Evolutionary conservation across 164 flowering plant genomes (phyloP).

Genomic region (Umbellularia californica): DNA sequence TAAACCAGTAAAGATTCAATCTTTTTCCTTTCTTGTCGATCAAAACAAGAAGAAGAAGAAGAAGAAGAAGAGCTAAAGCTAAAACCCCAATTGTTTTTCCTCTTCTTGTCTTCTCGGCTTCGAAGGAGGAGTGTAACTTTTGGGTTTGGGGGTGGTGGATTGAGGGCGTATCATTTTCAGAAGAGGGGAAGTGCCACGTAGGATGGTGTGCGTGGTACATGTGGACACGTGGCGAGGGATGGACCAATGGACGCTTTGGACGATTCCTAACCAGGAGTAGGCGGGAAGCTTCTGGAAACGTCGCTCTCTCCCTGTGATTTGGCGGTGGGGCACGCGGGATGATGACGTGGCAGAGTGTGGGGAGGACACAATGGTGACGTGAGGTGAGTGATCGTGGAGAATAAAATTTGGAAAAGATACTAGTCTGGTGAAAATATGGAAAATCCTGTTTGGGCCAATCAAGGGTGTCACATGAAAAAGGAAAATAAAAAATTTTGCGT

Average conservation of each 20-base stretch:
- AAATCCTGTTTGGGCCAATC: too few relatives aligned
- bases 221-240: slow-evolving; percentile 40
- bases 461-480: too few relatives aligned
- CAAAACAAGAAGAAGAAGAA: too few relatives aligned
- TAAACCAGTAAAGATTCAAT: too few relatives aligned
- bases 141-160: not conserved
- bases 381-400: too few relatives aligned
- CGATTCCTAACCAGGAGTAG: slow-evolving; percentile 53
- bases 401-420: too few relatives aligned
- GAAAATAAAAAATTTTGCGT: too few relatives aligned
- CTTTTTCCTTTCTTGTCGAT: not conserved
- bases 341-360: not conserved
- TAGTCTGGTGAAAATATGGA: too few relatives aligned
- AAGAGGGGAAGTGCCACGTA: slow-evolving; percentile 51
- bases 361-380: not conserved
- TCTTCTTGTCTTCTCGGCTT: not conserved
- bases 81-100: not conserved
- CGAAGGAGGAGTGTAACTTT: not conserved
- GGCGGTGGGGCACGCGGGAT: not conserved
- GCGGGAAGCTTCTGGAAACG: slow-evolving; percentile 71
- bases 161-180: slow-evolving; percentile 32
- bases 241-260: slow-evolving; percentile 32
- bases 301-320: not conserved
- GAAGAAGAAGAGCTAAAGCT: too few relatives aligned
- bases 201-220: slow-evolving; percentile 41